Base-by-base conservation (phyloP, 78 protist species). In the Isochrysis galbana region DNA sequence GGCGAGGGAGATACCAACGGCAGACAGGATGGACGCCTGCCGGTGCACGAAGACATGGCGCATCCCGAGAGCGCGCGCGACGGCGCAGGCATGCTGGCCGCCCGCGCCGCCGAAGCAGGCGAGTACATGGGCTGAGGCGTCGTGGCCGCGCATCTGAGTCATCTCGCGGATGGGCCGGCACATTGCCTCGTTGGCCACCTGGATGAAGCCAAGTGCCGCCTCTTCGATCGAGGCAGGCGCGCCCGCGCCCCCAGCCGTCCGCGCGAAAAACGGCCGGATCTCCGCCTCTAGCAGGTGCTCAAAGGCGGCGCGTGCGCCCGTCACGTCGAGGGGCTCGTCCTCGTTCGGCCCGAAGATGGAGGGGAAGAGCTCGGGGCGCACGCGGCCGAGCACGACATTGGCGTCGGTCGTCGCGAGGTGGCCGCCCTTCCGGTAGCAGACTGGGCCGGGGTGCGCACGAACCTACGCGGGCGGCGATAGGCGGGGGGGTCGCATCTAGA, bases 61-160 rank as follows among this genome's bases (percentile, higher is more conserved):
- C 97, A 98, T 98, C 34, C 98, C 96, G 2, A 98, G 88, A 11
- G 90, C 23, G 34, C 95, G 89, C 22, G 99, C 99, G 23, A 98
- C 88, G 26, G 96, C 97, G 87, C 99, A 98, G 0, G 99, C 98
- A 29, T 84, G 90, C 67, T 84, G 90, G 32, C 38, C 39, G 29
- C 98, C 99, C 0, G 99, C 99, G 25, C 99, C 99, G 41, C 99
- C 99, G 91, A 98, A 98, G 90, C 97, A 95, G 0, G 97, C 84
- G 25, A 98, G 94, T 22, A 89, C 90, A 95, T 98, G 98, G 10
- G 87, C 89, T 22, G 94, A 23, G 19, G 94, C n/a, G 25, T 34
- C 48, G 54, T 46, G 46, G 7, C 96, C 99, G 21, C 93, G 93
- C 14, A 98, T 95, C 41, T 96, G 98, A 0, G 98, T 97, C 19